phyloP scores from a whole-genome alignment of 2,329 filamentous ascomycete genomes.

The Alternaria sp. region DNA sequence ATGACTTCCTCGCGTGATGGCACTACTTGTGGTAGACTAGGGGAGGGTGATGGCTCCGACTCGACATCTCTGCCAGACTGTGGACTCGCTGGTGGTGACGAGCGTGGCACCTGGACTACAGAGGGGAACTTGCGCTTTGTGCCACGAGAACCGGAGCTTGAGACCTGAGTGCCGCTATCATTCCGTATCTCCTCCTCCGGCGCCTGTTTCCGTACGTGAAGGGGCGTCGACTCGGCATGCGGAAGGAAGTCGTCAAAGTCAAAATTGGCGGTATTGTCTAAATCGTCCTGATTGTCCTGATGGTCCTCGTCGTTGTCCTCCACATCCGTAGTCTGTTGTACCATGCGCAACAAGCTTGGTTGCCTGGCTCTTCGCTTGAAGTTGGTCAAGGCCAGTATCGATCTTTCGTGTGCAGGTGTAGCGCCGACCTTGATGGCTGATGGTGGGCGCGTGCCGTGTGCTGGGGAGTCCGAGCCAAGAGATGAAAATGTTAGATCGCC shows the following conservation, averaged over 20 bases:
- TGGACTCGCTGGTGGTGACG: conserved; percentile 48
- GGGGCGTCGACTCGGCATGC: conserved; percentile 73
- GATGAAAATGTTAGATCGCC: conserved; percentile 48
- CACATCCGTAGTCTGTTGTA: conserved; percentile 55
- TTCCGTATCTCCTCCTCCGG: conserved; percentile 34
- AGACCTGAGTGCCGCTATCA: conserved; percentile 41
- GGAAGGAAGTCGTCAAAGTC: conserved; percentile 61
- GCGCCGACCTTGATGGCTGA: conserved; percentile 56
- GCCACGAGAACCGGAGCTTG: conserved; percentile 47
- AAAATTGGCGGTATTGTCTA: conserved; percentile 54
- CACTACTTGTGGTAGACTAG: conserved; percentile 46
- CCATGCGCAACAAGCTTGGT: conserved; percentile 60
- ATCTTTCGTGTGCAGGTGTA: conserved; percentile 57
- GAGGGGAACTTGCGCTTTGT: conserved; percentile 52
- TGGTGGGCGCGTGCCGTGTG: conserved; percentile 51
- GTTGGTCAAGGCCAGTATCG: conserved; percentile 59
- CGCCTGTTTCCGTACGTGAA: conserved; percentile 57
- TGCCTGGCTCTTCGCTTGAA: conserved; percentile 61
- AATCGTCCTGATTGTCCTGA: conserved; percentile 57
- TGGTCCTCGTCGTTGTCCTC: conserved; percentile 58
- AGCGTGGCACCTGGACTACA: conserved; percentile 52
- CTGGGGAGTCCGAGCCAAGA: conserved; percentile 46
- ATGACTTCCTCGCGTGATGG: conserved; percentile 35
- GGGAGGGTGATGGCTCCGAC: conserved; percentile 47
- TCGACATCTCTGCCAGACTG: conserved; percentile 41